Percentiles rank a stretch among this genome's conserved stretches.
These are phyloP conservation scores for Mentha longifolia DNA, from an alignment of 257 asterid genomes.

Conservation along the genomic window DNA sequence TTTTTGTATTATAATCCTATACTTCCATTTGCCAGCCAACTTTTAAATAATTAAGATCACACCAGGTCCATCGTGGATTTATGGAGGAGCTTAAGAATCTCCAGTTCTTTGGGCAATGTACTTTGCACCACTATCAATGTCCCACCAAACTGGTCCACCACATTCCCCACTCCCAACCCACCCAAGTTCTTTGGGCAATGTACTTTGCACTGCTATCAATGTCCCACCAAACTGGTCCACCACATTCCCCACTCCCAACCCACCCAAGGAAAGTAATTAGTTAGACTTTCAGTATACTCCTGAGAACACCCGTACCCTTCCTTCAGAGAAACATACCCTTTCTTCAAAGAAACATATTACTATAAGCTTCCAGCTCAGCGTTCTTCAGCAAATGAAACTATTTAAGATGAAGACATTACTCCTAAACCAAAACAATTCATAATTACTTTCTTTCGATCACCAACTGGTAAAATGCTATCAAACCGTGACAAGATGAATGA, in stretches of 20 bases:
- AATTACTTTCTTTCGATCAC: background rate
- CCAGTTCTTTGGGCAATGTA: background rate
- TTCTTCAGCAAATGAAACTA: conserved; percentile 14
- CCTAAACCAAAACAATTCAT: conserved; percentile 23
- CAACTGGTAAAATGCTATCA: background rate
- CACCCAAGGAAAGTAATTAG: background rate
- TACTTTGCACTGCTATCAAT: background rate
- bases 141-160: background rate
- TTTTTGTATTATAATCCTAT: background rate
- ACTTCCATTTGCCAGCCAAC: background rate
- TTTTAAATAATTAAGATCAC: background rate
- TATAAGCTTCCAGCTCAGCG: conserved; percentile 5
- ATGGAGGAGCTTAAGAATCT: background rate
- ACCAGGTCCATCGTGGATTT: background rate
- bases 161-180: background rate
- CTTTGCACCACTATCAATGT: background rate
- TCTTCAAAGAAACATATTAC: background rate
- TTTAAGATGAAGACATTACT: background rate
- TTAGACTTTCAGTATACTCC: background rate
- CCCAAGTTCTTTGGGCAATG: background rate
- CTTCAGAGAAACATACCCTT: conserved; percentile 1
- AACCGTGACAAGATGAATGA: background rate
- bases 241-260: background rate
- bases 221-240: background rate
- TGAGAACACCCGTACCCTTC: background rate